A percentile compares a stretch with the other conserved stretches of the same genome.
phyloP scores from a whole-genome alignment of 192 early-diverging fungal genomes.

The Chytriomyces hyalinus region DNA sequence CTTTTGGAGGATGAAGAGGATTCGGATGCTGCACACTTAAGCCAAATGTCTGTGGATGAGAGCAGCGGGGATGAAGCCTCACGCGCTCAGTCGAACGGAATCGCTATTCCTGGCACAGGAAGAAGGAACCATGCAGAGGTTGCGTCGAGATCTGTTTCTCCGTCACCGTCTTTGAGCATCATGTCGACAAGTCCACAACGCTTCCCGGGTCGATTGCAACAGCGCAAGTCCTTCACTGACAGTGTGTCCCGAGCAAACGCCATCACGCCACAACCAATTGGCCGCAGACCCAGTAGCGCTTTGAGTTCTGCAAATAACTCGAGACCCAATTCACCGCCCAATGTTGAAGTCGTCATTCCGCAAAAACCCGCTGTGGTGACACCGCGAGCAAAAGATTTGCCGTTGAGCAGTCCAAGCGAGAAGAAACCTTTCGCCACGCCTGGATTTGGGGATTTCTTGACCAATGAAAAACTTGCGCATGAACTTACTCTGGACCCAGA shows the following conservation, averaged over 20 bases:
- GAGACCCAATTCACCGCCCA: background rate
- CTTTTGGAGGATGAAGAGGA: conserved; percentile 6
- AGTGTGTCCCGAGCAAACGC: conserved; percentile 9
- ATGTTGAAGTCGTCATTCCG: background rate
- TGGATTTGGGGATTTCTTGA: conserved; percentile 49
- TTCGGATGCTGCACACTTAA: conserved; percentile 10
- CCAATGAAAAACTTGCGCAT: conserved; percentile 76
- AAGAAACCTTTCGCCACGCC: background rate
- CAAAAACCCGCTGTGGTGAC: conserved; percentile 11
- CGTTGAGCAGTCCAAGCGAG: background rate
- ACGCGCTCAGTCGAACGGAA: background rate
- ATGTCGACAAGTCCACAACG: conserved; percentile 46
- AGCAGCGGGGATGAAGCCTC: conserved; percentile 26
- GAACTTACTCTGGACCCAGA: conserved; percentile 78
- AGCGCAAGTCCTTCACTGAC: conserved; percentile 10
- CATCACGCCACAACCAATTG: background rate
- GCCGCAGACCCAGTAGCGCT: background rate
- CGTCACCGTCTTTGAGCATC: conserved; percentile 24
- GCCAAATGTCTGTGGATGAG: conserved; percentile 30
- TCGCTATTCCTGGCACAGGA: conserved; percentile 6
- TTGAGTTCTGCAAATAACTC: background rate
- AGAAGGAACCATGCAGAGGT: conserved; percentile 2
- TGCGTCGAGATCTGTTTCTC: conserved; percentile 1
- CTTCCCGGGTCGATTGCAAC: conserved; percentile 37
- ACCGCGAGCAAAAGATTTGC: background rate